phyloP scores from a whole-genome alignment of 2,329 filamentous ascomycete genomes.

The Phialemoniopsis sp. region DNA sequence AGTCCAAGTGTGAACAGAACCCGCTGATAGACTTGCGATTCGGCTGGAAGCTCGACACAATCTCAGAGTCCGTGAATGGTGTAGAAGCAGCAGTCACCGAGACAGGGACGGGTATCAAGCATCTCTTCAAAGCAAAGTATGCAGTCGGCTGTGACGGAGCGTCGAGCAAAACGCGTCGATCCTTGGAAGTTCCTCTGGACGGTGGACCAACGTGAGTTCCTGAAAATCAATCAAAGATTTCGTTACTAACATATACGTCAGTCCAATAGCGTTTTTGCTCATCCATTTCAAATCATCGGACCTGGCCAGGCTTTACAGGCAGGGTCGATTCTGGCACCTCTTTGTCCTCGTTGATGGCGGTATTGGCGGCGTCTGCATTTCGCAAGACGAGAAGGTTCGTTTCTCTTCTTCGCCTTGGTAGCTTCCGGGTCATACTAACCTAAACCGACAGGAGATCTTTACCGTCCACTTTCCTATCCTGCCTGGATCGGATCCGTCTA shows the following conservation, averaged over 20 bases:
- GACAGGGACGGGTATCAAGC: neutral
- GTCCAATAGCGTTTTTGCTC: conserved; percentile 6
- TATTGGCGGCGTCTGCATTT: conserved; percentile 3
- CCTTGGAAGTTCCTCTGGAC: conserved; percentile 3
- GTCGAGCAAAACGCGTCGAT: conserved; percentile 1
- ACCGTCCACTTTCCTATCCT: no score
- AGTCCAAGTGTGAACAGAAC: conserved; percentile 12
- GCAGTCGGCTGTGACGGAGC: conserved; percentile 6
- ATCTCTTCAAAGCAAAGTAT: neutral
- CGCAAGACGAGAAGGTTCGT: conserved; percentile 7
- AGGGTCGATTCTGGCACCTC: conserved; percentile 14
- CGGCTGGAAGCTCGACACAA: conserved; percentile 17
- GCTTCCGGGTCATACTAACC: no score
- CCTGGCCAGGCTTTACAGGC: conserved; percentile 3
- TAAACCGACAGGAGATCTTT: no score
- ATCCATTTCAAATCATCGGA: conserved; percentile 15
- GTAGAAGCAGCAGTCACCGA: neutral
- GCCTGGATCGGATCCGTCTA: neutral
- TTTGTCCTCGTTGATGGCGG: conserved; percentile 6
- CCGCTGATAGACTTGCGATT: conserved; percentile 18
- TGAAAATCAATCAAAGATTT: no score
- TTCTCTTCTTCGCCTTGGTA: neutral
- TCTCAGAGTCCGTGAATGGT: neutral
- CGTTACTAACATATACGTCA: no score
- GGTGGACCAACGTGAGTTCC: conserved; percentile 9